Base-by-base conservation (phyloP, 371 early-diverging fungal genomes). In the Syncephalastrum monosporum region DNA sequence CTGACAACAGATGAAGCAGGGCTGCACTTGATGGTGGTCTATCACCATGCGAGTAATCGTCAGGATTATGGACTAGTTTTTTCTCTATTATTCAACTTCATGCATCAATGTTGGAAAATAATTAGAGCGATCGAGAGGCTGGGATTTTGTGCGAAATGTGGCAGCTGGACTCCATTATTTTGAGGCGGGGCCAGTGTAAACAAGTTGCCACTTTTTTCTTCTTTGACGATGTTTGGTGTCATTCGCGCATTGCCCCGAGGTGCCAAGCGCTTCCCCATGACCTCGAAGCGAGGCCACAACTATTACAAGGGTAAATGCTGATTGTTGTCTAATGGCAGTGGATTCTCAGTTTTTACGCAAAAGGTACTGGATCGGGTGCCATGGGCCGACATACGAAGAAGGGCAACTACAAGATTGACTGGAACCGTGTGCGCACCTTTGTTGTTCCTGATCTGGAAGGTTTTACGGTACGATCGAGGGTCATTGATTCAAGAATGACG, bases 331-430 rank as follows among this genome's bases (percentile, higher is more conserved):
- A 33, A 8, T 5, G 38, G 8, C 42, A 15, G 25, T 16, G n/a
- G 5, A 16, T 54, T 8, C 42, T 27, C 12, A 7, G 24, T 17
- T 17, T 42, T 15, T 12, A 45, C 45, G 12, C n/a, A 27, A 21
- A 33, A 90, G 91, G 91, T 69, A 92, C 88, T 60, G 84, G 91
- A 52, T 81, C 85, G 44, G 92, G 92, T 63, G 82, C 91, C 50
- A 91, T 88, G 86, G 92, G 92, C 69, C 81, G 86, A 65, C 91
- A 91, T 55, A 91, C 90, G 19, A 91, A 89, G 67, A 79, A 82
- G 42, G 91, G 88, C 57, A 85, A 85, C 29, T 92, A 91, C 63
- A 65, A 81, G 17, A 72, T 92, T 53, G 87, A 91, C 51, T 82
- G 82, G 75, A 72, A 79, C 61, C 88, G 84, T 60, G 91, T 92